Base-by-base conservation (phyloP, 2,329 filamentous ascomycete genomes). In the Pseudofabraea citricarpa region DNA sequence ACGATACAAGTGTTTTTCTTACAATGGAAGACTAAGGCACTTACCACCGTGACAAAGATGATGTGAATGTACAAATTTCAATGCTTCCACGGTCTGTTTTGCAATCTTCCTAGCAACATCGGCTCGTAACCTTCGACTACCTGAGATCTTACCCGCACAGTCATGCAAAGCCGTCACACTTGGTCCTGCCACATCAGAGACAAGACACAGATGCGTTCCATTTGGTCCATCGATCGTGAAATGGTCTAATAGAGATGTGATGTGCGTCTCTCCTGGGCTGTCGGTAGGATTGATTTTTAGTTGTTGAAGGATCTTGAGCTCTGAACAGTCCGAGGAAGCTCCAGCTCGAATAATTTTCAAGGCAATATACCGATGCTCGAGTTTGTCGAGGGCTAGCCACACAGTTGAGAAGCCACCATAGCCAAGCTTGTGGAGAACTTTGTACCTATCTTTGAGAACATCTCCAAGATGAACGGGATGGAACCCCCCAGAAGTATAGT, bases 361-460 rank as follows among this genome's bases (percentile, higher is more conserved):
- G 5, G 50, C 46, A 7, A 49, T 43, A 27, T 54, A 53, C 10
- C 21, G 23, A 16, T 36, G 3, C 2, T 43, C 19, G 1, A 10
- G 16, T 2, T 44, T 45, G 50, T 67, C 62, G 2, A 52, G 53
- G 19, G 64, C 67, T 15, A 73, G 63, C 71, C 68, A 74, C 31
- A 72, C 64, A 4, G 66, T 74, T 5, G 69, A 65, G 48, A 56
- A 70, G 1, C 62, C 62, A 20, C 71, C 69, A 26, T 60, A 65
- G n/a, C 69, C 69, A 21, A 73, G 52, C 54, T 74, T 74, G 45
- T 68, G 64, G 21, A 69, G 47, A 37, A 73, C 53, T 27, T 58
- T 56, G 47, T 72, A 75, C 33, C 65, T 62, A 46, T 64, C 41
- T 8, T 66, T 47, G 47, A 72, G 67, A 2, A 50, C 33, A 40